These are phyloP conservation scores for Cucurbitaria berberidis DNA, from an alignment of 2,329 filamentous ascomycete genomes.

Conservation along the genomic window DNA sequence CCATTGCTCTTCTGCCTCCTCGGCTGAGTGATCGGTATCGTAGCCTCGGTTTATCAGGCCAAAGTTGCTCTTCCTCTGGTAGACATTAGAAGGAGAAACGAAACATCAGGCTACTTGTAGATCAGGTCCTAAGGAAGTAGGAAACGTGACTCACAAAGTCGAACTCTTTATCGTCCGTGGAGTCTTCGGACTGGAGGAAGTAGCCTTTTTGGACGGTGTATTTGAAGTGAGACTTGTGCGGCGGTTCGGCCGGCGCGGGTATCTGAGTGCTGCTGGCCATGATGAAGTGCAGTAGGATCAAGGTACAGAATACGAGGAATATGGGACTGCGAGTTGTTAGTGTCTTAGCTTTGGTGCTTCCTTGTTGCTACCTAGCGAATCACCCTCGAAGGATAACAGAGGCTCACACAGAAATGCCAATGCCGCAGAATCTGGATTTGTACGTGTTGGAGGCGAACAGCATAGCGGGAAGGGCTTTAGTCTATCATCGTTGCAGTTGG, in stretches of 20 bases:
- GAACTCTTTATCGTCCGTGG: constrained; percentile 63
- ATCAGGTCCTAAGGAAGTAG: neutral
- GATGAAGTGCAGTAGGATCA: constrained; percentile 16
- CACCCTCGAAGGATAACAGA: neutral
- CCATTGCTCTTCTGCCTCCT: constrained; percentile 58
- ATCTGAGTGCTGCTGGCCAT: constrained; percentile 4
- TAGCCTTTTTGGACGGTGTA: constrained; percentile 67
- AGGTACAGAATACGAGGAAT: constrained; percentile 11
- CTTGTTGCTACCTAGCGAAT: neutral
- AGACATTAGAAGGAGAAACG: neutral
- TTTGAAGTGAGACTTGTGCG: constrained; percentile 53
- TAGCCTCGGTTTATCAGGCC: constrained; percentile 70
- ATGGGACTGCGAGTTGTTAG: constrained; percentile 15
- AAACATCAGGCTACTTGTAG: neutral
- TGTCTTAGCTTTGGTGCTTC: neutral
- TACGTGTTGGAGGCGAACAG: neutral
- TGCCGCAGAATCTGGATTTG: constrained; percentile 5
- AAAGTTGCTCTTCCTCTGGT: constrained; percentile 56
- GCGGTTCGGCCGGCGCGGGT: constrained; percentile 4
- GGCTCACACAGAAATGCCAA: constrained; percentile 13
- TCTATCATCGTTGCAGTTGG: constrained; percentile 3
- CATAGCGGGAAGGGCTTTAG: constrained; percentile 6
- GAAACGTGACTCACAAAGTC: constrained; percentile 62
- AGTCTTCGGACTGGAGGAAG: constrained; percentile 67
- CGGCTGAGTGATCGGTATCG: constrained; percentile 51